phyloP scores from a whole-genome alignment of 116 monocot genomes.

The Cymodocea nodosa region DNA sequence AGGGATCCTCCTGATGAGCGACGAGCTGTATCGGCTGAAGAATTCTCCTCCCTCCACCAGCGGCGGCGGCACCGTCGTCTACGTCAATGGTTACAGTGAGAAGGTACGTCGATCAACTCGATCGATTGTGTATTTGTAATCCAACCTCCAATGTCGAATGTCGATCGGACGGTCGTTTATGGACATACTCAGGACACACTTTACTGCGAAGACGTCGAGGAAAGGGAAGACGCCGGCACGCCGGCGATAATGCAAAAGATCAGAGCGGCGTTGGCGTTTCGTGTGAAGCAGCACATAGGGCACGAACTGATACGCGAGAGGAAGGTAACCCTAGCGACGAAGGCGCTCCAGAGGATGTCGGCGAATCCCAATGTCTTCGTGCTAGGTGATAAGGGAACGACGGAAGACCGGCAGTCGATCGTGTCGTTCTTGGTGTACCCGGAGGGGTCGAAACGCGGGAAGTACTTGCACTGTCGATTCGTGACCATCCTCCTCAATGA shows the following conservation, averaged over 20 bases:
- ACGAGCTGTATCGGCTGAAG: constrained; percentile 33
- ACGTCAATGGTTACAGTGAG: constrained; percentile 15
- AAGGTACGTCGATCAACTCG: constrained; percentile 9
- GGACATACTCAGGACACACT: constrained; percentile 32
- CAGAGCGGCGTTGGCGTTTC: constrained; percentile 43
- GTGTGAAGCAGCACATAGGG: constrained; percentile 45
- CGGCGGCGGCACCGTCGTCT: constrained; percentile 70
- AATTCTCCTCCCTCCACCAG: constrained; percentile 47
- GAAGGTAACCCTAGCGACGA: constrained; percentile 15
- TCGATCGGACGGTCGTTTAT: neutral
- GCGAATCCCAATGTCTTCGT: constrained; percentile 25
- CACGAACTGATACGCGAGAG: constrained; percentile 13
- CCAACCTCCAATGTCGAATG: no score
- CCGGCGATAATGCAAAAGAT: constrained; percentile 69
- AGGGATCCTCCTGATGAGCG: constrained; percentile 58
- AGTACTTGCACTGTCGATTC: constrained; percentile 45
- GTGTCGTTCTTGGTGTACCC: constrained; percentile 56
- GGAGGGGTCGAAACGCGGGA: constrained; percentile 1
- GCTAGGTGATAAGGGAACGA: constrained; percentile 14
- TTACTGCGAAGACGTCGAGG: constrained; percentile 43
- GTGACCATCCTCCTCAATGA: constrained; percentile 62
- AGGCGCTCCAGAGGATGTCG: constrained; percentile 19
- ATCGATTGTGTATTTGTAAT: no score
- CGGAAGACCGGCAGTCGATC: constrained; percentile 34
- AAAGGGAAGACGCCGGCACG: constrained; percentile 70